Percentiles rank a stretch among this genome's conserved stretches.
Evolutionary conservation across 148 eudicot genomes (phyloP).

Genomic region (Chenopodium suecicum): DNA sequence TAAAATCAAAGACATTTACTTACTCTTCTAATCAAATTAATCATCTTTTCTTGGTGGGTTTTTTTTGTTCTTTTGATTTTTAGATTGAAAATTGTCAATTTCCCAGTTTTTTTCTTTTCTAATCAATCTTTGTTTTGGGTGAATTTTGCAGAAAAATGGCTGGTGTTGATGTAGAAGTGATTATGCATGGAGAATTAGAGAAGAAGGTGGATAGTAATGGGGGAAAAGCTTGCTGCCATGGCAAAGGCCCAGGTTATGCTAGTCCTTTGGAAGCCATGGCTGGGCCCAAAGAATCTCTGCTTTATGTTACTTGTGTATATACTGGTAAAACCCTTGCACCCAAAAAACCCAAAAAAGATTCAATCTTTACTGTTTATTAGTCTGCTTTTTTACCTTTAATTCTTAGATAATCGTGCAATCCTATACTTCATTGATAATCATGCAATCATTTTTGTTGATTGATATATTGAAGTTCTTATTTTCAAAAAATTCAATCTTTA

Average conservation of each 20-base stretch:
- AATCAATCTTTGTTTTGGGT: not conserved
- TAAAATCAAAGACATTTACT: too few species aligned
- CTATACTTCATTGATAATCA: not conserved
- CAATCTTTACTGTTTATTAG: not conserved
- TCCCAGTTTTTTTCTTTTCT: not conserved
- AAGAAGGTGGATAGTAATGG: slow-evolving; percentile 28
- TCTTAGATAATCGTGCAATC: not conserved
- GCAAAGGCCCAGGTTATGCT: slow-evolving; percentile 84
- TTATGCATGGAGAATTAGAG: slow-evolving; percentile 30
- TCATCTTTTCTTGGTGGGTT: not conserved
- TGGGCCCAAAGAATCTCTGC: slow-evolving; percentile 77
- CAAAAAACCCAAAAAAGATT: too few species aligned
- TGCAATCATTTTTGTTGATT: not conserved
- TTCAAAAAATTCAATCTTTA: not conserved
- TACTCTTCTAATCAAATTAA: not conserved
- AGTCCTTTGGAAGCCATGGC: slow-evolving; percentile 83
- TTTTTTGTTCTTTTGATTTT: not conserved
- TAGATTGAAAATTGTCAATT: not conserved
- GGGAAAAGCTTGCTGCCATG: slow-evolving; percentile 28
- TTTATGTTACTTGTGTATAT: slow-evolving; percentile 86
- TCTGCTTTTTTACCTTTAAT: not conserved
- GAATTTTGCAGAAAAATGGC: slow-evolving; percentile 29
- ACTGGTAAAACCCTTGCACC: slow-evolving; percentile 38
- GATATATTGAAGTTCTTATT: too few species aligned
- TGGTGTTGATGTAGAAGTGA: slow-evolving; percentile 38